Percentiles rank a stretch among this genome's conserved stretches.
phyloP scores from a whole-genome alignment of 2,329 filamentous ascomycete species.

The Pestalotiopsis fici region DNA sequence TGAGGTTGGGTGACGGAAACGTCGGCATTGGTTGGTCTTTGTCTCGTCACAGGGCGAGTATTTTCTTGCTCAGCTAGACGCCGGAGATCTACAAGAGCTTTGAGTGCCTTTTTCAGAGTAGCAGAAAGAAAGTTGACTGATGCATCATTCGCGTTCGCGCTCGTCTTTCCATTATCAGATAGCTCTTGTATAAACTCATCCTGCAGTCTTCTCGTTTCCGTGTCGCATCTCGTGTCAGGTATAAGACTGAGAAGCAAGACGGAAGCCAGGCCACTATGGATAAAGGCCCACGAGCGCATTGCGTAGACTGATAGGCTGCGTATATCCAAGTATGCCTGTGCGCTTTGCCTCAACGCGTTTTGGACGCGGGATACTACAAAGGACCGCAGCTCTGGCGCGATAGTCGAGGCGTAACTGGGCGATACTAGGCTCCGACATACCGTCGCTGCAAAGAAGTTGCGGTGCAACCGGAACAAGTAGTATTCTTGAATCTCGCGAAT shows the following conservation, averaged over 20 bases:
- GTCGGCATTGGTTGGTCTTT: neutral
- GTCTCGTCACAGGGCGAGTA: neutral
- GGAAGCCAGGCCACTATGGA: neutral
- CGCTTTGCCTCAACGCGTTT: neutral
- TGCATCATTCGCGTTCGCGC: neutral
- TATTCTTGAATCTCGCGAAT: neutral
- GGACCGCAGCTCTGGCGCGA: neutral
- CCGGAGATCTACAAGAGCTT: neutral
- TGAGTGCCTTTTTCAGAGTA: neutral
- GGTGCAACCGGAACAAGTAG: neutral
- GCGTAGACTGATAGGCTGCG: neutral
- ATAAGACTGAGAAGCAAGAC: neutral
- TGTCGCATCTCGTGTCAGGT: neutral
- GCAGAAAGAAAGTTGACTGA: neutral
- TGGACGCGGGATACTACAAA: neutral
- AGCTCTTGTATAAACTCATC: neutral
- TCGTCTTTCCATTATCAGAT: neutral
- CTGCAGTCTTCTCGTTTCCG: neutral
- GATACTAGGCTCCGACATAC: neutral
- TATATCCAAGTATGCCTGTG: neutral
- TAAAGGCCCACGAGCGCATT: neutral
- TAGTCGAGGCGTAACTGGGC: neutral
- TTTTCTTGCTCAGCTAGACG: neutral
- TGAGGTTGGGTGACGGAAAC: neutral
- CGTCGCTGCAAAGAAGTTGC: neutral